Evolutionary conservation across 306 rosid species (phyloP), one percentile per base, ranked within the genome.

Genomic region (Cucurbita maxima): DNA sequence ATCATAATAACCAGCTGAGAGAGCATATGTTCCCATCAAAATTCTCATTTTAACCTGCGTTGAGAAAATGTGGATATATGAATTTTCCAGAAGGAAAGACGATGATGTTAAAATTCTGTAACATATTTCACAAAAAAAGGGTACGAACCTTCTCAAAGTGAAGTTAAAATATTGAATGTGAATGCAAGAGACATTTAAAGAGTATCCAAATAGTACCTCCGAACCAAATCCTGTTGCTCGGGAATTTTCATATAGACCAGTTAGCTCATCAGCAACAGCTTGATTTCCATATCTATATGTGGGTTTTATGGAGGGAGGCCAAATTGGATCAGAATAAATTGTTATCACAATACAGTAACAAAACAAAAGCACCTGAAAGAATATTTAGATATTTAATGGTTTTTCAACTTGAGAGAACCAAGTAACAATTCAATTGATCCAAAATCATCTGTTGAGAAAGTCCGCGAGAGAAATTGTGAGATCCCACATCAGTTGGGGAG

Each of bases 1-100:
- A 83, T 94, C 99, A 84, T 94, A 94, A 81, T 94, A 94, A 81
- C 97, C 99, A 66, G 99, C 96, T 48, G 99, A 94, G 81, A 94
- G 99, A 40, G 95, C 96, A 83, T 94, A 94, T 34, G 97, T 89
- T 72, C 99, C 99, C 78, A 82, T 89, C 80, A 94, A 84, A 80
- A 94, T 91, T 85, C 99, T 94, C 97, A 85, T 89, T 86, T 94
- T 94, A 81, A 94, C 97, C 99, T 94, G 85, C 61, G 86, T 18
- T 25, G 30, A n/a, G 58, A 76, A 43, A 62, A 75, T 30, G 22
- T 41, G 18, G 30, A 2, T 36, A 10, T 22, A 14, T 25, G 1
- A 68, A 47, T 25, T 47, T 8, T 40, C 43, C 22, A 22, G 14
- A 8, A 70, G 15, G 37, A 14, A 50, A 73, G 45, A 12, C 54